These are phyloP conservation scores for Durotheca rogersii DNA, from an alignment of 495 filamentous ascomycete species.

Conservation along the genomic window DNA sequence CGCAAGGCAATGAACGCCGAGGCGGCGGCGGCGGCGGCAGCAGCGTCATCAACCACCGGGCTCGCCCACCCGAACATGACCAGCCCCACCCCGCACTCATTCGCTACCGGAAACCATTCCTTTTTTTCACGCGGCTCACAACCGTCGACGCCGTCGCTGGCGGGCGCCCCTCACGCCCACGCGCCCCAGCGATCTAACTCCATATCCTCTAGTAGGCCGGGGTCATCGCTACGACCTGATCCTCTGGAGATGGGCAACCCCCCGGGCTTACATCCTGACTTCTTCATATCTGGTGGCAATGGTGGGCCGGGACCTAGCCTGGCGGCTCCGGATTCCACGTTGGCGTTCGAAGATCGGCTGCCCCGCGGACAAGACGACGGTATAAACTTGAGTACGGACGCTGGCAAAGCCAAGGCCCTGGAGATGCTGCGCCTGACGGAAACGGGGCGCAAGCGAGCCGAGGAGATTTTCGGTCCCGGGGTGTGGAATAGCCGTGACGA, in stretches of 20 bases:
- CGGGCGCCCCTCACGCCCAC: conserved; percentile 37
- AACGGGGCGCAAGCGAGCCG: conserved; percentile 40
- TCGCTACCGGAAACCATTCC: conserved; percentile 32
- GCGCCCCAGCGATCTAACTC: conserved; percentile 36
- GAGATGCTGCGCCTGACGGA: conserved; percentile 45
- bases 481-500: conserved; percentile 37
- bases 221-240: conserved; percentile 35
- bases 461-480: conserved; percentile 43
- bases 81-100: conserved; percentile 40
- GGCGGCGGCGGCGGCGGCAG: conserved; percentile 38
- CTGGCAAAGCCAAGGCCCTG: conserved; percentile 36
- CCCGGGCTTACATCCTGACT: conserved; percentile 36
- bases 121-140: conserved; percentile 45
- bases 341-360: conserved; percentile 46
- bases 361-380: conserved; percentile 39
- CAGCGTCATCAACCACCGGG: conserved; percentile 17
- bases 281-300: conserved; percentile 39
- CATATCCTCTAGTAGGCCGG: conserved; percentile 36
- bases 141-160: conserved; percentile 42
- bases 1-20: conserved; percentile 56
- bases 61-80: conserved; percentile 35
- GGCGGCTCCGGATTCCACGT: conserved; percentile 31
- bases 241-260: conserved; percentile 37
- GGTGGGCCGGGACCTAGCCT: conserved; percentile 37
- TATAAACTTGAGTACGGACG: conserved; percentile 34